These are phyloP conservation scores for Monosporascus ibericus DNA, from an alignment of 2,329 filamentous ascomycete species.

Conservation along the genomic window DNA sequence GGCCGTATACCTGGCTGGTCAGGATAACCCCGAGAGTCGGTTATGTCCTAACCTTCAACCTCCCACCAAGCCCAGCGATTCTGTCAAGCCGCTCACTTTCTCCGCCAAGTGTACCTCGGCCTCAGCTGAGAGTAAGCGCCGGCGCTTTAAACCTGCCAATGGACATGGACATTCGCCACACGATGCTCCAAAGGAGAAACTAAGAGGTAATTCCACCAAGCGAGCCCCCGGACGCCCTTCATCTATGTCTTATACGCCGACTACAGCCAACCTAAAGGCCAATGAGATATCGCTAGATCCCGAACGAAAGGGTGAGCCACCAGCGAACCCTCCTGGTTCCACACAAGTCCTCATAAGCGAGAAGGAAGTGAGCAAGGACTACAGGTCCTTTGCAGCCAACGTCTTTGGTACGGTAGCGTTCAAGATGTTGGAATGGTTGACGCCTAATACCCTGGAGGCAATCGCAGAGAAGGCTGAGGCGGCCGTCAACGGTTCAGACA, in stretches of 20 bases:
- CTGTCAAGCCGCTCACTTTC: conserved; percentile 43
- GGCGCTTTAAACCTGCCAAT: background rate
- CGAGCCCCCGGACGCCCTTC: background rate
- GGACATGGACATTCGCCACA: conserved; percentile 1
- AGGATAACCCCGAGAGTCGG: conserved; percentile 66
- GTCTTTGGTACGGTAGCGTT: conserved; percentile 61
- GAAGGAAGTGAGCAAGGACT: conserved; percentile 44
- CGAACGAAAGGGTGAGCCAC: conserved; percentile 1
- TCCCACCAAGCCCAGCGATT: conserved; percentile 37
- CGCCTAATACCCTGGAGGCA: conserved; percentile 47
- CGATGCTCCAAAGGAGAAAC: background rate
- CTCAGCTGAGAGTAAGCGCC: conserved; percentile 9
- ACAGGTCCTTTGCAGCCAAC: conserved; percentile 56
- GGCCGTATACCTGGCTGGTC: conserved; percentile 72
- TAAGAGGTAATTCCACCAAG: conserved; percentile 1
- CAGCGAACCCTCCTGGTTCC: conserved; percentile 2
- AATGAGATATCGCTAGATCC: conserved; percentile 1
- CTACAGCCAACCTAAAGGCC: background rate
- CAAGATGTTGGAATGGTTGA: conserved; percentile 67
- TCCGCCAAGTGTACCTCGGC: conserved; percentile 25
- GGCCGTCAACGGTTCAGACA: conserved; percentile 6
- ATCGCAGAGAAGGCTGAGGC: conserved; percentile 36
- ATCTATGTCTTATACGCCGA: conserved; percentile 1
- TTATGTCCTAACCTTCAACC: conserved; percentile 54
- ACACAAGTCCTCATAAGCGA: conserved; percentile 36